phyloP scores from a whole-genome alignment of 352 stramenopile genomes.

The Aphanomyces cochlioides region DNA sequence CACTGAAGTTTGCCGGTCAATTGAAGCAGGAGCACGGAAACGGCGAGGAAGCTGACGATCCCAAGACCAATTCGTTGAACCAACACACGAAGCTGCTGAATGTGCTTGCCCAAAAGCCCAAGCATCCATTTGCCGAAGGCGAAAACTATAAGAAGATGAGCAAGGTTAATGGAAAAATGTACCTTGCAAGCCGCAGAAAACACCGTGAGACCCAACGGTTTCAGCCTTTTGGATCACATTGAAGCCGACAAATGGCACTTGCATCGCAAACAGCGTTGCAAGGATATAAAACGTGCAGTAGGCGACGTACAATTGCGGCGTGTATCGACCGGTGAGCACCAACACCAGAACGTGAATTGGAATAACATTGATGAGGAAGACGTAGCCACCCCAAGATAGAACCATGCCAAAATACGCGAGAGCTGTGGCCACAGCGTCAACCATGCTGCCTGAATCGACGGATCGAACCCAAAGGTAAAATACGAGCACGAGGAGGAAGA shows the following conservation, averaged over 20 bases:
- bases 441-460: slow-evolving; percentile 75
- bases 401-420: slow-evolving; percentile 97
- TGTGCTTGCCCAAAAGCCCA: not conserved
- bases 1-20: slow-evolving; percentile 81
- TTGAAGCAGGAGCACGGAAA: slow-evolving; percentile 48
- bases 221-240: slow-evolving; percentile 90
- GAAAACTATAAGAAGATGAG: slow-evolving; percentile 39
- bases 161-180: not conserved
- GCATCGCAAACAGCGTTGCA: slow-evolving; percentile 93
- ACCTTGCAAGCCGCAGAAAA: slow-evolving; percentile 92
- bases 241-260: slow-evolving; percentile 98
- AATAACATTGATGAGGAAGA: slow-evolving; percentile 99
- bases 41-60: slow-evolving; percentile 38
- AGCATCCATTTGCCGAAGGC: slow-evolving; percentile 55
- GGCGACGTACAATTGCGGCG: slow-evolving; percentile 91
- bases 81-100: not conserved
- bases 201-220: slow-evolving; percentile 66
- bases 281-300: slow-evolving; percentile 99
- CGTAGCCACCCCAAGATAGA: slow-evolving; percentile 96
- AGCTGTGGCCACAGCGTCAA: slow-evolving; percentile 50
- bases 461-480: slow-evolving; percentile 96
- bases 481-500: slow-evolving; percentile 95
- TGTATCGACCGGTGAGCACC: slow-evolving; percentile 88
- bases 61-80: slow-evolving; percentile 41
- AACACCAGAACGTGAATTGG: slow-evolving; percentile 92